These are phyloP conservation scores for Botryotinia calthae DNA, from an alignment of 2,329 filamentous ascomycete genomes.

Conservation along the genomic window DNA sequence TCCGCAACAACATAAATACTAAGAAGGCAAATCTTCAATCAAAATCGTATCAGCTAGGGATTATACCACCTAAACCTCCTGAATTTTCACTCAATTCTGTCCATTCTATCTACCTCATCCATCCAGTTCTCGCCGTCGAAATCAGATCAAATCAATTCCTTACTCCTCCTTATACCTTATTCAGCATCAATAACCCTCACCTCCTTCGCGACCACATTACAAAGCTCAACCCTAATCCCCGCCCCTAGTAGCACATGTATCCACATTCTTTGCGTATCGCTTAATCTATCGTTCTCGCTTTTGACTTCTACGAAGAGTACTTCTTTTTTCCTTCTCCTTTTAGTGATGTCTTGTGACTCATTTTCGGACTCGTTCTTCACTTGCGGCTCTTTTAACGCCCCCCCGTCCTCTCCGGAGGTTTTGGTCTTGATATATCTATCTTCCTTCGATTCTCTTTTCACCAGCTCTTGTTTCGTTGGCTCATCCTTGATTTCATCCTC, in stretches of 20 bases:
- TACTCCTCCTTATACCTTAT: slow-evolving; percentile 11
- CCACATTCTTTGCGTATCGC: slow-evolving; percentile 95
- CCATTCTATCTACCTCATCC: not conserved
- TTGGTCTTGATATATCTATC: not conserved
- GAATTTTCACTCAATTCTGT: not conserved
- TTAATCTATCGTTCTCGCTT: slow-evolving; percentile 81
- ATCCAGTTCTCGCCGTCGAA: not conserved
- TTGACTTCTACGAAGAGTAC: slow-evolving; percentile 37
- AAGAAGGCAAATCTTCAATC: not conserved
- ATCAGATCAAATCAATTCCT: not conserved
- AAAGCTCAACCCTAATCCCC: slow-evolving; percentile 82
- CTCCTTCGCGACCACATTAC: slow-evolving; percentile 49
- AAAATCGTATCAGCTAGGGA: not conserved
- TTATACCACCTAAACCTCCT: not conserved
- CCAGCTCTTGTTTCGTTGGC: not conserved
- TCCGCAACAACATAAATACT: not conserved
- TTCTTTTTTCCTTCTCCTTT: slow-evolving; percentile 25
- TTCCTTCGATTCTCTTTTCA: not conserved
- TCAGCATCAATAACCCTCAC: slow-evolving; percentile 31
- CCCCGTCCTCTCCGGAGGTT: not conserved
- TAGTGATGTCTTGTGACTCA: not conserved
- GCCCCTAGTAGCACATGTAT: slow-evolving; percentile 88
- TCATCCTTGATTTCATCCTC: not conserved
- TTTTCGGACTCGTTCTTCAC: not conserved
- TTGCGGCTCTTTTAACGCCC: not conserved